Evolutionary conservation across 352 stramenopile species (phyloP).

Genomic region (Globisporangium lucens): DNA sequence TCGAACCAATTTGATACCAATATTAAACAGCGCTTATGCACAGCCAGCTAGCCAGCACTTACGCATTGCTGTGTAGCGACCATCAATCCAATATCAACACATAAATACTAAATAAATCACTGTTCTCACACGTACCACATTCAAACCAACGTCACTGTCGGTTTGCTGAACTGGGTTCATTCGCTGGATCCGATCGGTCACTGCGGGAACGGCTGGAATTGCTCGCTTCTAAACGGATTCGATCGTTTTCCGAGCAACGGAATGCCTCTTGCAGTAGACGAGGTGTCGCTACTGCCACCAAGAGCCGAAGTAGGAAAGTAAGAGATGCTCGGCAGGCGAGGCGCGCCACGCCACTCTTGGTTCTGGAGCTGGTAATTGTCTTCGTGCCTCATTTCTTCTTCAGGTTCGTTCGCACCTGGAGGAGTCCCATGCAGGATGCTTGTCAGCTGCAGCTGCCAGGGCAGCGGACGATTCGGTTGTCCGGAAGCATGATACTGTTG

Average conservation of each 20-base stretch:
- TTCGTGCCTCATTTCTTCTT: conserved; percentile 8
- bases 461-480: background rate
- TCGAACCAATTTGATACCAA: background rate
- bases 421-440: background rate
- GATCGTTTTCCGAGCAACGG: conserved; percentile 1
- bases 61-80: background rate
- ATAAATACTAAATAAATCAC: background rate
- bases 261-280: background rate
- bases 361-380: background rate
- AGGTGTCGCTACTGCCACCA: background rate
- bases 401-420: background rate
- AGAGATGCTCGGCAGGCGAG: conserved; percentile 5
- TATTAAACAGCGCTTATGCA: background rate
- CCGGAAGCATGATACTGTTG: background rate
- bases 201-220: background rate
- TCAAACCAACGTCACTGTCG: background rate
- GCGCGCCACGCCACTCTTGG: background rate
- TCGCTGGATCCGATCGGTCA: background rate
- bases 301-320: conserved; percentile 7
- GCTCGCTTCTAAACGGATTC: conserved; percentile 1
- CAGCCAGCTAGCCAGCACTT: background rate
- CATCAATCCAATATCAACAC: background rate
- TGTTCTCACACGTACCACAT: background rate
- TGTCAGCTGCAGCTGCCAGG: conserved; percentile 18
- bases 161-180: background rate